Conservation (phyloP, 169 alveolate species). For the Pseudocohnilembus persalinus region DNA sequence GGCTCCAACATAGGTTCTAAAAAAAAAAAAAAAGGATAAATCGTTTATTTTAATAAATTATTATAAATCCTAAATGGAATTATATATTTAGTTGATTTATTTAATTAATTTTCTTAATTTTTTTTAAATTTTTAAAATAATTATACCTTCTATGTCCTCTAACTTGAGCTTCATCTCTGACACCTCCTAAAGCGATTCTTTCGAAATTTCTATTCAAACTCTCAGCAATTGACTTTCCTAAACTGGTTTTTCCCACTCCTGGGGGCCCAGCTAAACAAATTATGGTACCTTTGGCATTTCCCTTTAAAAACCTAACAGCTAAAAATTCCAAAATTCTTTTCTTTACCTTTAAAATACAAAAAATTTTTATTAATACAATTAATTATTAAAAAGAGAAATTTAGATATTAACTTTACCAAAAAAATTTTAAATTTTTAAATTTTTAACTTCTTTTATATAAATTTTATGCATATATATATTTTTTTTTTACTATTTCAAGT, state of each 20-base stretch:
- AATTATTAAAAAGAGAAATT: no score
- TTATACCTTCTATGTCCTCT: slow-evolving; percentile 84
- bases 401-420: no score
- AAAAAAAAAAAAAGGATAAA: no score
- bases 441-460: no score
- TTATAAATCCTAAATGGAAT: no score
- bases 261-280: slow-evolving; percentile 83
- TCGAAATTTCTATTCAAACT: slow-evolving; percentile 76
- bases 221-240: slow-evolving; percentile 79
- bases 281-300: slow-evolving; percentile 61
- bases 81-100: no score
- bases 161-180: slow-evolving; percentile 82
- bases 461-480: no score
- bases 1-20: slow-evolving; percentile 84
- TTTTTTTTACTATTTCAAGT: slow-evolving; percentile 51
- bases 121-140: no score
- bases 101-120: no score
- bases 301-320: slow-evolving; percentile 70
- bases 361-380: no score
- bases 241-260: slow-evolving; percentile 85
- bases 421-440: no score
- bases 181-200: slow-evolving; percentile 81
- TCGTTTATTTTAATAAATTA: no score
- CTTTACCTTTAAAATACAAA: slow-evolving; percentile 17
- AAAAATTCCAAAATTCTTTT: slow-evolving; percentile 77